Evolutionary conservation across 1,139 yeast species (phyloP).

Genomic region (Saccharomyces hybrid): DNA sequence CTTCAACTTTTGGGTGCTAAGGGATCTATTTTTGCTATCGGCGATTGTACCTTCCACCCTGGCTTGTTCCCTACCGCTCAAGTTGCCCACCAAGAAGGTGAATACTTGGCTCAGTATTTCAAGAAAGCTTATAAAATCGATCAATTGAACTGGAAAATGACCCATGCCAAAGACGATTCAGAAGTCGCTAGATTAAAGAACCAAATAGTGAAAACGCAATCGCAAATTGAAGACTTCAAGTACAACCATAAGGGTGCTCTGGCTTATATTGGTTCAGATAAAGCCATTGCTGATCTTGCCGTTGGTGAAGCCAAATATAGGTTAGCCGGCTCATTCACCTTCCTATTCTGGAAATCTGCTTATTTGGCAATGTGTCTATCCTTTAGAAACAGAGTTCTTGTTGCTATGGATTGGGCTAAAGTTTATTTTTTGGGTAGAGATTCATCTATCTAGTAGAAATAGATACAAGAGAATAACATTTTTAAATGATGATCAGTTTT

Average conservation of each 20-base stretch:
- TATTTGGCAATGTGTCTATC: conserved; percentile 90
- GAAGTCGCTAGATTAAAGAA: conserved; percentile 31
- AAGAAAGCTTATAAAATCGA: conserved; percentile 64
- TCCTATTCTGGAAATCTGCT: conserved; percentile 90
- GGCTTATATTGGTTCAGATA: conserved; percentile 82
- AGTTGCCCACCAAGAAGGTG: conserved; percentile 94
- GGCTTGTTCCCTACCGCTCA: conserved; percentile 95
- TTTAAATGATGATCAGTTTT: background rate
- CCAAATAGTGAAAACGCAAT: conserved; percentile 32
- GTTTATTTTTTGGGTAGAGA: conserved; percentile 87
- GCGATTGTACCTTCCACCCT: conserved; percentile 86
- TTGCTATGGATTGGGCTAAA: conserved; percentile 81
- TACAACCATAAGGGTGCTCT: conserved; percentile 67
- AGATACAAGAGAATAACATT: background rate
- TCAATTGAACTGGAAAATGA: conserved; percentile 43
- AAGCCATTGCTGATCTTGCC: conserved; percentile 87
- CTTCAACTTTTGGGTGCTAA: conserved; percentile 77
- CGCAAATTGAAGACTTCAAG: conserved; percentile 45
- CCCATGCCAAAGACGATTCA: conserved; percentile 32
- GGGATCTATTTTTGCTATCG: conserved; percentile 73
- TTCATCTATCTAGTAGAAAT: conserved; percentile 36
- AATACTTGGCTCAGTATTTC: conserved; percentile 67
- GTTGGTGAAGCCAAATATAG: conserved; percentile 80
- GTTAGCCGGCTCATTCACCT: conserved; percentile 80
- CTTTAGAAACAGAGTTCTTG: conserved; percentile 78